Base-by-base conservation (phyloP, 192 early-diverging fungal species). In the Powellomyces hirtus region DNA sequence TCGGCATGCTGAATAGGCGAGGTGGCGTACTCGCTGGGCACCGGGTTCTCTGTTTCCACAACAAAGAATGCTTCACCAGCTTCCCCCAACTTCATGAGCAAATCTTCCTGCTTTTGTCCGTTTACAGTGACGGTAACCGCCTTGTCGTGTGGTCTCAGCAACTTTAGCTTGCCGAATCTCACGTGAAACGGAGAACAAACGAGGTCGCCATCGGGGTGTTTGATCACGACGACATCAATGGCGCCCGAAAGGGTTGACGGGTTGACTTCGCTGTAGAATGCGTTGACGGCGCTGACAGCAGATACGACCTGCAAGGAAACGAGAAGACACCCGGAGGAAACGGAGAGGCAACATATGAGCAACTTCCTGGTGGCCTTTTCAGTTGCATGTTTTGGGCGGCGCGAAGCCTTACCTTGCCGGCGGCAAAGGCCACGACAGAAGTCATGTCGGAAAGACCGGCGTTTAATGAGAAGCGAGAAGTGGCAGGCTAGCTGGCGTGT, bases 61-160 rank as follows among this genome's bases (percentile, higher is more conserved):
- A 99, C 94, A 78, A 99, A 99, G 73, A 99, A 99, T 22, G 92
- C 94, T 73, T 99, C 97, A 30, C 97, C 97, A 13, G 92, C 91
- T 53, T 98, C 97, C 11, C 95, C 93, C 3, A 99, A 89, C 64
- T 99, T 99, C 97, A 99, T 99, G 4, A 59, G 66, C 42, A 90
- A 84, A 59, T 90, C 86, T 13, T 88, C 83, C 0, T 74, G 72
- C 64, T 83, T 49, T 30, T 56, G 4, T 49, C 86, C 93, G 72
- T 99, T 99, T 29, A 99, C 89, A 4, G 84, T 78, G 34, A 99
- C 79, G 49, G 93, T 88, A 49, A 94, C 93, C 30, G 89, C 88
- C 80, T 99, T 98, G 66, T 99, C 95, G 38, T 89, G 90, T 4
- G 95, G 94, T 38, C 90, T 75, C 4, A 97, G 83, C 16, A 97